These are phyloP conservation scores for Sporothrix pallida DNA, from an alignment of 2,329 filamentous ascomycete genomes.

Conservation along the genomic window DNA sequence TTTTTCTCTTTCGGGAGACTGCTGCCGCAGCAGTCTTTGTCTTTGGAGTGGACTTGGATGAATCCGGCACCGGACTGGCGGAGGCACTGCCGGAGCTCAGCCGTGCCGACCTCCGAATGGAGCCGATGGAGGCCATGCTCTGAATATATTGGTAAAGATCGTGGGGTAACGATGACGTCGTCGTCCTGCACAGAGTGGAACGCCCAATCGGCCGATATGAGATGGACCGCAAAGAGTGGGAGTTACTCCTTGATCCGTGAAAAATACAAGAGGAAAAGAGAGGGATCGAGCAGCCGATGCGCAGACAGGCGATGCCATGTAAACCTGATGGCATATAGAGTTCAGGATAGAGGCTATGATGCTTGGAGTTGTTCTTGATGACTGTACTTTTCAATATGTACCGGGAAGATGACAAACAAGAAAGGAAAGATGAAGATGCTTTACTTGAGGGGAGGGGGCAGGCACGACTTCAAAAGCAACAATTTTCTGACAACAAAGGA, in stretches of 20 bases:
- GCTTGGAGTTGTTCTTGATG: neutral
- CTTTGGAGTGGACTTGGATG: neutral
- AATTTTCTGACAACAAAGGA: conserved; percentile 4
- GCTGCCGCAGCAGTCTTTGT: conserved; percentile 37
- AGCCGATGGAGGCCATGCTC: conserved; percentile 42
- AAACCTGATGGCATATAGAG: neutral
- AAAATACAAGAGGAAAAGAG: neutral
- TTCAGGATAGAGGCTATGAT: neutral
- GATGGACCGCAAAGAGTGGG: neutral
- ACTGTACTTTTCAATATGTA: neutral
- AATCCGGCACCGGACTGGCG: conserved; percentile 26
- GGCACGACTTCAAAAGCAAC: conserved; percentile 14
- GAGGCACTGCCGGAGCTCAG: conserved; percentile 47
- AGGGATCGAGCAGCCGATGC: neutral
- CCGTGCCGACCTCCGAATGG: conserved; percentile 48
- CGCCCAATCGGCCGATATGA: neutral
- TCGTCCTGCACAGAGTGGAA: conserved; percentile 20
- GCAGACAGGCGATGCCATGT: neutral
- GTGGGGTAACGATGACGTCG: conserved; percentile 3
- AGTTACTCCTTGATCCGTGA: neutral
- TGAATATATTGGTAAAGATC: neutral
- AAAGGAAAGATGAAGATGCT: neutral
- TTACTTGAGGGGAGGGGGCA: neutral
- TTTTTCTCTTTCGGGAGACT: neutral
- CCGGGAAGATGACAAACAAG: neutral